Evolutionary conservation across 2,329 filamentous ascomycete genomes (phyloP), one percentile per base, ranked within the genome.

Genomic region (Cercospora brassicicola): DNA sequence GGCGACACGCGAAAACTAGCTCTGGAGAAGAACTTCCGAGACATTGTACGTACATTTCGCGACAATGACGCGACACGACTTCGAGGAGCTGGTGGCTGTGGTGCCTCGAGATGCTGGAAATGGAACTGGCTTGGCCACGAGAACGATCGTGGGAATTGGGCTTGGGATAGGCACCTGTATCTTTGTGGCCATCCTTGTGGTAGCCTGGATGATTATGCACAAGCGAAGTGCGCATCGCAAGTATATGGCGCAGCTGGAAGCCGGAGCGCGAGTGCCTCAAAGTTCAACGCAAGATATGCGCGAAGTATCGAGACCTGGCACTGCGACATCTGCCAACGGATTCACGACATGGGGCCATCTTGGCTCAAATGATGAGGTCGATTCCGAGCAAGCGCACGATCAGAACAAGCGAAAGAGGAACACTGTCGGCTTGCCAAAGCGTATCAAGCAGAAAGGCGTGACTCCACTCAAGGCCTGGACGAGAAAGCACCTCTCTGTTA

Each of bases 261-360:
- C 73, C 26, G 71, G 72, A 20, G 56, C 63, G 7, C 64, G 65
- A 31, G 42, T 69, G 5, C 62, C 69, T 31, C 61, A 62, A 20
- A 36, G 65, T 26, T 30, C 68, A 10, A 63, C 42, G 45, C 57
- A 74, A 42, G 39, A 60, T n/a, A 71, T 73, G 64, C 61, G 68
- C 7, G 70, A 75, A 57, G 63, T 73, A 11, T 65, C 73, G 4
- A 68, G 72, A 33, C 70, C 72, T 20, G 61, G 69, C 5, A 73
- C 62, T 11, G 67, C 59, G 28, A 63, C 68, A 20, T 65, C 73
- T n/a, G 57, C 69, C 26, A 66, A 70, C n/a, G 65, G 67, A 15
- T 56, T 74, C 8, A 63, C 60, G 4, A 76, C 76, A 42, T 84
- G 81, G 81, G 80, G 76, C 15, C 73, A 79, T 59, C 71, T 83